Evolutionary conservation across 2,329 filamentous ascomycete species (phyloP).

Genomic region (Verticillium zaregamsianum): DNA sequence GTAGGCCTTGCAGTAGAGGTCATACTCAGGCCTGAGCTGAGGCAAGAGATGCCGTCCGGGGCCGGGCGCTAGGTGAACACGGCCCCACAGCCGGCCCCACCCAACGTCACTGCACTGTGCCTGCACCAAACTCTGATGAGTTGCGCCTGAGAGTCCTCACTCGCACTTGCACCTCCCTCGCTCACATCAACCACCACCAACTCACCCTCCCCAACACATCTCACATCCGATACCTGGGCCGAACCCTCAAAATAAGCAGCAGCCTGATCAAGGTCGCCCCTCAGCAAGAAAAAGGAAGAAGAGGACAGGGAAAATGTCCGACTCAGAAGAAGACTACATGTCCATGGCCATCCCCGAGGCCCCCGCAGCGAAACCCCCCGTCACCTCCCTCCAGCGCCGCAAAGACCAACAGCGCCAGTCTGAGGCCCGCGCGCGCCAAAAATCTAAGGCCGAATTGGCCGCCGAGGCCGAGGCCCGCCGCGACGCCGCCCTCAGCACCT

Average conservation of each 20-base stretch:
- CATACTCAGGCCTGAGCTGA: too few relatives aligned
- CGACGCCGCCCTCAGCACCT: slow-evolving; percentile 72
- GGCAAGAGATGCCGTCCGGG: too few relatives aligned
- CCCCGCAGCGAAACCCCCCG: slow-evolving; percentile 33
- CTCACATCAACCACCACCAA: background rate
- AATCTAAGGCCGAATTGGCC: slow-evolving; percentile 81
- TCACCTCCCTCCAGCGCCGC: slow-evolving; percentile 52
- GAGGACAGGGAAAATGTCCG: slow-evolving; percentile 22
- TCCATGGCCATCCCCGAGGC: slow-evolving; percentile 73
- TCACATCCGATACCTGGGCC: background rate
- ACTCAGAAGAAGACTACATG: slow-evolving; percentile 95
- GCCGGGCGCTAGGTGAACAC: background rate
- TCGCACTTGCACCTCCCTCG: background rate
- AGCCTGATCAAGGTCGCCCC: background rate
- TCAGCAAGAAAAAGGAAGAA: background rate
- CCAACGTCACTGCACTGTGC: background rate
- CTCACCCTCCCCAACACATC: background rate
- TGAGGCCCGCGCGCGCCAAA: slow-evolving; percentile 62
- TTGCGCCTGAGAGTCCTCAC: background rate
- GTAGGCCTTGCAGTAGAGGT: too few relatives aligned
- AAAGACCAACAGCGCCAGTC: slow-evolving; percentile 56
- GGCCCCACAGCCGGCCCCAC: background rate
- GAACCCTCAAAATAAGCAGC: too few relatives aligned
- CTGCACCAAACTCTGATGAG: background rate
- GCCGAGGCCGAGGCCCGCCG: slow-evolving; percentile 67